Evolutionary conservation across 139 green algal genomes (phyloP).

Genomic region (Chlamydomonas sp.): DNA sequence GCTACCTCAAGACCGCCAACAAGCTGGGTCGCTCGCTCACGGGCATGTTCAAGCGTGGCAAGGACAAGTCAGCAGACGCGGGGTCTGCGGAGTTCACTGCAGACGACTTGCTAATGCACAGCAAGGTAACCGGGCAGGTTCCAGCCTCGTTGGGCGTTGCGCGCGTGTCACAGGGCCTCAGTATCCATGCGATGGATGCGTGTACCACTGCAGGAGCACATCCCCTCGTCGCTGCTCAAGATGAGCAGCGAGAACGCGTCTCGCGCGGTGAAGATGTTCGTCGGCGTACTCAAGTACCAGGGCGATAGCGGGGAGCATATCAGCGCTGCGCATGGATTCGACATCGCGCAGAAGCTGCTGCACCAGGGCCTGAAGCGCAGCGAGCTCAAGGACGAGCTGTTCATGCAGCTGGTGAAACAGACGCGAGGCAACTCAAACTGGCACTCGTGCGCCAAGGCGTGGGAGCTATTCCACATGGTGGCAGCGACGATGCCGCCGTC

Average conservation of each 20-base stretch:
- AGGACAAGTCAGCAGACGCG: too few species aligned
- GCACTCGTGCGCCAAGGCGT: slow-evolving; percentile 42
- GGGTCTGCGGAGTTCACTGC: too few species aligned
- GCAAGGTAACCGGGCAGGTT: too few species aligned
- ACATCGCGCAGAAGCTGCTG: slow-evolving; percentile 84
- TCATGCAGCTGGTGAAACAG: slow-evolving; percentile 85
- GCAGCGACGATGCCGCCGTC: slow-evolving; percentile 76
- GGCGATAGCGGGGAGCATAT: slow-evolving; percentile 45
- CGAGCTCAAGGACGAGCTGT: slow-evolving; percentile 92
- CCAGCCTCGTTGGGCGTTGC: too few species aligned
- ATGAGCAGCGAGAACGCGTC: slow-evolving; percentile 66
- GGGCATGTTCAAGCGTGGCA: too few species aligned
- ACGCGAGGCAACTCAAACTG: slow-evolving; percentile 67
- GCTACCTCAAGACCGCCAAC: too few species aligned
- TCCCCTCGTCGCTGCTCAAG: slow-evolving; percentile 83
- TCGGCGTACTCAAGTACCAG: slow-evolving; percentile 75
- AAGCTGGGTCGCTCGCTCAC: too few species aligned
- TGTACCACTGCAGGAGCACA: slow-evolving; percentile 72
- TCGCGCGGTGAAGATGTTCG: slow-evolving; percentile 88
- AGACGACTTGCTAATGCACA: too few species aligned
- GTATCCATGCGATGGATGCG: too few species aligned
- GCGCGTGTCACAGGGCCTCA: too few species aligned
- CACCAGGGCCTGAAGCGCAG: slow-evolving; percentile 77
- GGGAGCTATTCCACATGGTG: slow-evolving; percentile 86
- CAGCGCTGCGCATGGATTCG: slow-evolving; percentile 27